Conservation (phyloP, 2,329 filamentous ascomycete species). For the Fusarium praegraminearum region DNA sequence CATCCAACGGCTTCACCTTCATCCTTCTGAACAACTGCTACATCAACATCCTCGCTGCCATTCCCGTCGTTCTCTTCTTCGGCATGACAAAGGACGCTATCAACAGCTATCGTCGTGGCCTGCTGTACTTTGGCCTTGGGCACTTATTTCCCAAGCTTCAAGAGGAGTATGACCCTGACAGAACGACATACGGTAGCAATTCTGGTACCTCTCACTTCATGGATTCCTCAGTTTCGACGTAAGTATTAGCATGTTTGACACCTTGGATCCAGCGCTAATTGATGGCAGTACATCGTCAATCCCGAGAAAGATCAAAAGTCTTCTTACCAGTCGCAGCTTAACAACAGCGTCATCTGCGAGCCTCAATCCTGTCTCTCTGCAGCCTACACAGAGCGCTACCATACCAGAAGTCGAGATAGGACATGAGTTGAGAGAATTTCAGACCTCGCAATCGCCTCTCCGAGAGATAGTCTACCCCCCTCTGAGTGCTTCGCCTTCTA, state of each 20-base stretch:
- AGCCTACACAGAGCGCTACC: constrained; percentile 1
- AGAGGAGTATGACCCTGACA: constrained; percentile 56
- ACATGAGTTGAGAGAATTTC: neutral
- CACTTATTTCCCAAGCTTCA: constrained; percentile 57
- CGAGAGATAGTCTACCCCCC: constrained; percentile 9
- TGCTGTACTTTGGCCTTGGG: constrained; percentile 58
- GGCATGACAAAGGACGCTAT: constrained; percentile 66
- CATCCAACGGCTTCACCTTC: constrained; percentile 56
- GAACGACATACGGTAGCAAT: constrained; percentile 34
- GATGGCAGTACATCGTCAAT: constrained; percentile 27
- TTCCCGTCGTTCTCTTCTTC: constrained; percentile 66
- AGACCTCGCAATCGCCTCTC: constrained; percentile 1
- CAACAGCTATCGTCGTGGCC: constrained; percentile 59
- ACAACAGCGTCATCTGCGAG: constrained; percentile 32
- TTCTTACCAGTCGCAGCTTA: constrained; percentile 37
- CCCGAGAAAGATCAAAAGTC: constrained; percentile 38
- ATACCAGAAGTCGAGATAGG: constrained; percentile 28
- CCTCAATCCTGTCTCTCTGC: constrained; percentile 11
- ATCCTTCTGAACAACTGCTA: constrained; percentile 61
- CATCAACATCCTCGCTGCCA: constrained; percentile 60
- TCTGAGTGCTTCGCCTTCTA: neutral
- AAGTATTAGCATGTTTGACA: neutral
- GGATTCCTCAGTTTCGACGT: constrained; percentile 42
- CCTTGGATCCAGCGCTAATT: neutral
- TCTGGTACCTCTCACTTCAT: constrained; percentile 40